Base-by-base conservation (phyloP, 2,329 filamentous ascomycete species). In the Lasiodiplodia theobromae region DNA sequence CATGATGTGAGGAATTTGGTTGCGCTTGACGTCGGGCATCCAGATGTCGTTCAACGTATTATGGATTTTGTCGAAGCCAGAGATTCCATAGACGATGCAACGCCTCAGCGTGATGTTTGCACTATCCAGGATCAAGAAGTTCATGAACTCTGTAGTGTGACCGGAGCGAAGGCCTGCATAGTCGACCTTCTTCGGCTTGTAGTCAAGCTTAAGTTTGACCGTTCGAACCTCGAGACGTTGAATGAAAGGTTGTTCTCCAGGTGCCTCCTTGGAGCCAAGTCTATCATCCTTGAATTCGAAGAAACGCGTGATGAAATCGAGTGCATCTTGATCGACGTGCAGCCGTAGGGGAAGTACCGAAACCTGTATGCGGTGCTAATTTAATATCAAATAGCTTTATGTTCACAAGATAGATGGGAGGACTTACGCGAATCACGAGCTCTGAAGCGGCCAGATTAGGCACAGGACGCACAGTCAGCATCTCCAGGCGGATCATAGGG, bases 151-250 rank as follows among this genome's bases (percentile, higher is more conserved):
- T 0, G 93, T 97, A 0, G 96, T 98, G 72, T 93, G 93, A 1
- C 96, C 96, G 1, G 96, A 97, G 31, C 94, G 90, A 3, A 99
- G 86, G 3, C 94, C 94, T 0, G 90, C 92, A 74, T 99, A 99
- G 78, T 99, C 95, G 21, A 99, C 93, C n/a, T 93, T 89, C 80
- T 99, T 98, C 10, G 96, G 96, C 78, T 99, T 99, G 82, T 99
- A 99, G 80, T 99, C 96, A 3, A 96, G 88, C 75, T 92, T 94
- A 68, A 99, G 86, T 2, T 90, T 90, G 28, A 99, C 88, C 4
- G 92, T 88, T 71, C 93, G 92, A 57, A 99, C 86, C 80, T 98
- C 96, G 1, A 93, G 91, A 66, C 96, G 88, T 77, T 98, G 95
- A 1, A 99, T 84, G 79, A 97, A 99, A 0, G 93, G 92, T 7